A percentile compares a stretch with the other conserved stretches of the same genome.
Evolutionary conservation across 768 basidiomycete genomes (phyloP).

Genomic region (Kwoniella shandongensis): DNA sequence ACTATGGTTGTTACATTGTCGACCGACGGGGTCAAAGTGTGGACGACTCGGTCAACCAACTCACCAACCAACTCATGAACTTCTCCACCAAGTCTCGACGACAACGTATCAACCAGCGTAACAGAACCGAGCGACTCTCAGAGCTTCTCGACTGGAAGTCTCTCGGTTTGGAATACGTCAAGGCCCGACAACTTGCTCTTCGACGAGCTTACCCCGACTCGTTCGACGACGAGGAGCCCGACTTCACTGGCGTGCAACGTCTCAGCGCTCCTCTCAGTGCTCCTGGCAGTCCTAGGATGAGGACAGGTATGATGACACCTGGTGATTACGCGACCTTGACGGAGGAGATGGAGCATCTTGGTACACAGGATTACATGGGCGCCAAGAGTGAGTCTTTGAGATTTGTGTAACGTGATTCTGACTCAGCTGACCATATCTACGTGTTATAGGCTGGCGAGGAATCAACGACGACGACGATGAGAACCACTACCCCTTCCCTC

Average conservation of each 20-base stretch:
- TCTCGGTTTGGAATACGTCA: constrained; percentile 93
- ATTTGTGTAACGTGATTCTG: not conserved
- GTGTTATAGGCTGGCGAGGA: constrained; percentile 54
- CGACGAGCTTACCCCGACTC: constrained; percentile 93
- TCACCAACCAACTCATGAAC: constrained; percentile 56
- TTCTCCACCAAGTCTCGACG: constrained; percentile 66
- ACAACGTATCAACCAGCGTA: constrained; percentile 97
- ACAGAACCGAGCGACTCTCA: constrained; percentile 89
- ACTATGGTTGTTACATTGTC: constrained; percentile 95
- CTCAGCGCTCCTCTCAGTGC: constrained; percentile 66
- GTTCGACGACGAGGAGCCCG: constrained; percentile 65
- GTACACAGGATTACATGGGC: constrained; percentile 60
- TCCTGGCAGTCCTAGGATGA: constrained; percentile 82
- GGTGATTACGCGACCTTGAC: constrained; percentile 49
- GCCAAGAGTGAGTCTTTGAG: constrained; percentile 62
- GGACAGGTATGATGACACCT: constrained; percentile 79
- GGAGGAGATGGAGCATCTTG: constrained; percentile 78
- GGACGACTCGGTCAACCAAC: constrained; percentile 85
- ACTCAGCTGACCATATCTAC: too few relatives aligned
- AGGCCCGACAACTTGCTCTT: constrained; percentile 86
- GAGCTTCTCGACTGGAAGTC: constrained; percentile 95
- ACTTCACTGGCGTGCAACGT: constrained; percentile 67
- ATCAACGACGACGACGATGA: constrained; percentile 71
- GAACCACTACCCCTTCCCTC: constrained; percentile 54
- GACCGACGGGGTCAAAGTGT: constrained; percentile 85